phyloP scores from a whole-genome alignment of 1,284 basidiomycete species.

The Xerocomus nothofagi region DNA sequence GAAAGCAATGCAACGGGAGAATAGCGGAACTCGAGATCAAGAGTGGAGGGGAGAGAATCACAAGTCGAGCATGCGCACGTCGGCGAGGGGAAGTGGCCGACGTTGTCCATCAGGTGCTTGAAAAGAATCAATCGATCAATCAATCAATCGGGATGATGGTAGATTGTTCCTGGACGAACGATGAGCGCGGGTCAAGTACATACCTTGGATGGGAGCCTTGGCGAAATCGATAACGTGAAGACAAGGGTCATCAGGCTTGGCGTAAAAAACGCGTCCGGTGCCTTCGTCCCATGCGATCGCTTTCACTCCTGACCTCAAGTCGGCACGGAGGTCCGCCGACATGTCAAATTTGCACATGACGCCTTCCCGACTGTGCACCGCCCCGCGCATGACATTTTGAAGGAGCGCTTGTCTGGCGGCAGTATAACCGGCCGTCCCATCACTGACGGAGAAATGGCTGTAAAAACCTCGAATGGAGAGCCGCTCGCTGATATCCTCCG shows the following conservation, averaged over 20 bases:
- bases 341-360: slow-evolving; percentile 29
- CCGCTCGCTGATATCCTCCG: slow-evolving; percentile 36
- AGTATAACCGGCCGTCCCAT: slow-evolving; percentile 18
- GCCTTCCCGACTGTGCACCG: slow-evolving; percentile 16
- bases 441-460: slow-evolving; percentile 26
- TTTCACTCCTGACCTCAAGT: slow-evolving; percentile 27
- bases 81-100: slow-evolving; percentile 32
- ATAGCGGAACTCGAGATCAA: not conserved
- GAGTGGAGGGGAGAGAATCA: too few relatives aligned
- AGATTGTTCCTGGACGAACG: not conserved
- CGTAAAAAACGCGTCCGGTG: slow-evolving; percentile 42
- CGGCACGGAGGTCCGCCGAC: slow-evolving; percentile 17
- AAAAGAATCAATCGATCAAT: not conserved
- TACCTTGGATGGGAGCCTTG: slow-evolving; percentile 38
- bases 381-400: slow-evolving; percentile 19
- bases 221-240: slow-evolving; percentile 43
- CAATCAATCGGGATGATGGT: not conserved
- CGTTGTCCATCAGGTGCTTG: slow-evolving; percentile 33
- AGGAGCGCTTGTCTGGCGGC: slow-evolving; percentile 20
- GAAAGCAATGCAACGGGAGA: slow-evolving; percentile 4
- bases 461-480: slow-evolving; percentile 38
- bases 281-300: slow-evolving; percentile 46
- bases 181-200: slow-evolving; percentile 5
- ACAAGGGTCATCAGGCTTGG: slow-evolving; percentile 27
- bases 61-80: slow-evolving; percentile 35